These are phyloP conservation scores for Musa troglodytarum DNA, from an alignment of 176 grass and related monocot species.

Conservation along the genomic window DNA sequence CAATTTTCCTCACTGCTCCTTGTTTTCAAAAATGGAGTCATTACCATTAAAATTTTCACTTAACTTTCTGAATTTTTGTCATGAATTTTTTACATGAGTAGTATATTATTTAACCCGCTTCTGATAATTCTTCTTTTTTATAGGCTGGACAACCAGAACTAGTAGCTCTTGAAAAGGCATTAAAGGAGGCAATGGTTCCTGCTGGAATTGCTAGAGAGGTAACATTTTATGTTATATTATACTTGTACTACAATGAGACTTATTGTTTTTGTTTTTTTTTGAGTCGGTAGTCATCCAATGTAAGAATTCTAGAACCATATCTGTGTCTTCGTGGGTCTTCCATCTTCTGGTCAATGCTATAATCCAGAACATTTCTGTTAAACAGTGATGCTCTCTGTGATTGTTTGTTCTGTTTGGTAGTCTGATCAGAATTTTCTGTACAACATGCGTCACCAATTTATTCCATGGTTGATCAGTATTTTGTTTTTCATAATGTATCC, in stretches of 20 bases:
- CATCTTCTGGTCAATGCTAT: too few species aligned
- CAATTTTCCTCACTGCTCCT: not conserved
- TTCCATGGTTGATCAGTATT: not conserved
- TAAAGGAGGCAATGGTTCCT: constrained; percentile 80
- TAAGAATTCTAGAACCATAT: not conserved
- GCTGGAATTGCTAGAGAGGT: constrained; percentile 84
- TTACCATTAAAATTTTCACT: too few species aligned
- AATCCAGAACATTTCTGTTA: too few species aligned
- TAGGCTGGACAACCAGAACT: constrained; percentile 95
- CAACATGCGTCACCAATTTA: not conserved
- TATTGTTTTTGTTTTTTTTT: not conserved
- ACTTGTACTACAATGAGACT: not conserved
- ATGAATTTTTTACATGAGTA: too few species aligned
- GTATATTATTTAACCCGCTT: not conserved
- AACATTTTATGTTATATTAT: constrained; percentile 17
- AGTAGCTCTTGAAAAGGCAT: constrained; percentile 83
- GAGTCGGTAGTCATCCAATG: not conserved
- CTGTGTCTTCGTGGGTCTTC: too few species aligned
- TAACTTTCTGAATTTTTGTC: too few species aligned
- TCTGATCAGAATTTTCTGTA: not conserved
- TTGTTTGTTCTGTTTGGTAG: not conserved
- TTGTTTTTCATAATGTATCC: not conserved
- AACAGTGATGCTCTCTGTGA: too few species aligned
- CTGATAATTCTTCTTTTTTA: constrained; percentile 21
- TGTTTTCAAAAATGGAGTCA: not conserved